A percentile compares a stretch with the other conserved stretches of the same genome.
Conservation (phyloP, 2,329 filamentous ascomycete species). For the Colletotrichum salicis region DNA sequence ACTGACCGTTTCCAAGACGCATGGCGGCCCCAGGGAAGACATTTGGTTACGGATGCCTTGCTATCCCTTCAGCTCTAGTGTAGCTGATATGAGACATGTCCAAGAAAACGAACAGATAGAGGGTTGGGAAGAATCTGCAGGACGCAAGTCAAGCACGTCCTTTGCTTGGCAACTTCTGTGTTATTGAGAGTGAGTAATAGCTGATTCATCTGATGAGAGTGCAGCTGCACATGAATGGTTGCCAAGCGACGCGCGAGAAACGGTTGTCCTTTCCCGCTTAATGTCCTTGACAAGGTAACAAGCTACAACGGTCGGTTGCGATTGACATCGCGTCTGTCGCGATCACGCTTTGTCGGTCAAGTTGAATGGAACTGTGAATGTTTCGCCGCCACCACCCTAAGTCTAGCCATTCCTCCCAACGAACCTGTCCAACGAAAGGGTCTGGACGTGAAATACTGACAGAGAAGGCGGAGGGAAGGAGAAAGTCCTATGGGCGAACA, state of each 20-base stretch:
- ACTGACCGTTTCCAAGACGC: background rate
- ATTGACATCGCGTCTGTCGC: background rate
- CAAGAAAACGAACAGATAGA: background rate
- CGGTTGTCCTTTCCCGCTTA: background rate
- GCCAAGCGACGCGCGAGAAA: background rate
- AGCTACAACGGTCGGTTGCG: background rate
- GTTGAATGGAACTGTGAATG: background rate
- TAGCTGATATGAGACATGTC: background rate
- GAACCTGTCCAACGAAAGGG: background rate
- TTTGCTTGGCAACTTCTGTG: background rate
- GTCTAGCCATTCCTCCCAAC: background rate
- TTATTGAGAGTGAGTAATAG: background rate
- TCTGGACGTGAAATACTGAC: background rate
- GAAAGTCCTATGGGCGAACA: background rate
- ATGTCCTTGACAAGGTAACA: background rate
- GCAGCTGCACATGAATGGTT: background rate
- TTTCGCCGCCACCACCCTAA: background rate
- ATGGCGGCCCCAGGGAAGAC: background rate
- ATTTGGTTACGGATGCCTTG: background rate
- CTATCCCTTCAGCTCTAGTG: background rate
- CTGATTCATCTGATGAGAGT: conserved; percentile 10
- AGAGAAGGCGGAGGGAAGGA: background rate
- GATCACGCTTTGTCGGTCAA: background rate
- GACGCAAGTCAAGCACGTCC: background rate
- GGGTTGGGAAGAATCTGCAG: background rate